Percentiles rank a stretch among this genome's conserved stretches.
phyloP scores from a whole-genome alignment of 306 rosid species.

The Glycine latifolia region DNA sequence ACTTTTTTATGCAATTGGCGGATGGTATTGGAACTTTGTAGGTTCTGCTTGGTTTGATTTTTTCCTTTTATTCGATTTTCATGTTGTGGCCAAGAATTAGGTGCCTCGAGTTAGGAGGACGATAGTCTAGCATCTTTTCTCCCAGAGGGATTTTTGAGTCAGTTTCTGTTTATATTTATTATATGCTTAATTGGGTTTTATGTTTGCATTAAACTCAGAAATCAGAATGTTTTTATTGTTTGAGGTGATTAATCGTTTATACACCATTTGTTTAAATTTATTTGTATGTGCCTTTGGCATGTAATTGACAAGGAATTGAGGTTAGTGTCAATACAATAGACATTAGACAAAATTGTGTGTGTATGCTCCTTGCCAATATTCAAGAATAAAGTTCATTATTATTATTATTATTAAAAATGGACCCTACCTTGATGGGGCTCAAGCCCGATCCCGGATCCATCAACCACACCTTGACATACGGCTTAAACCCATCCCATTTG shows the following conservation, averaged over 20 bases:
- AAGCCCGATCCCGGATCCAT: neutral
- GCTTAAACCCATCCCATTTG: too few relatives aligned
- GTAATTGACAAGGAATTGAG: neutral
- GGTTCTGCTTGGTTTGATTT: conserved; percentile 53
- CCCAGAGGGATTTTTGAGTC: conserved; percentile 61
- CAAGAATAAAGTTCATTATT: neutral
- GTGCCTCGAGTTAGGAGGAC: conserved; percentile 54
- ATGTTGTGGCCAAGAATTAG: conserved; percentile 57
- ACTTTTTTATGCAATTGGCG: conserved; percentile 54
- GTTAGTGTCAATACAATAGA: too few relatives aligned
- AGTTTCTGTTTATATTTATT: conserved; percentile 53
- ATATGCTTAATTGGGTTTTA: conserved; percentile 48
- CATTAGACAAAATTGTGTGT: too few relatives aligned
- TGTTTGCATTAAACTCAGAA: conserved; percentile 43
- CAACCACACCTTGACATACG: neutral
- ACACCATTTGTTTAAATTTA: neutral
- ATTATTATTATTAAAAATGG: neutral
- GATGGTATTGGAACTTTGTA: conserved; percentile 53
- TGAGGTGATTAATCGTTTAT: conserved; percentile 20
- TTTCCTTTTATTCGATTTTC: conserved; percentile 39
- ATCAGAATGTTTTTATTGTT: conserved; percentile 19
- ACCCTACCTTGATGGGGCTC: neutral
- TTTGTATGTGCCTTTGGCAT: neutral
- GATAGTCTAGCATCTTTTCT: conserved; percentile 42
- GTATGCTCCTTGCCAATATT: neutral